Conservation (phyloP, 768 basidiomycete genomes). For the Pulveroboletus sp. region DNA sequence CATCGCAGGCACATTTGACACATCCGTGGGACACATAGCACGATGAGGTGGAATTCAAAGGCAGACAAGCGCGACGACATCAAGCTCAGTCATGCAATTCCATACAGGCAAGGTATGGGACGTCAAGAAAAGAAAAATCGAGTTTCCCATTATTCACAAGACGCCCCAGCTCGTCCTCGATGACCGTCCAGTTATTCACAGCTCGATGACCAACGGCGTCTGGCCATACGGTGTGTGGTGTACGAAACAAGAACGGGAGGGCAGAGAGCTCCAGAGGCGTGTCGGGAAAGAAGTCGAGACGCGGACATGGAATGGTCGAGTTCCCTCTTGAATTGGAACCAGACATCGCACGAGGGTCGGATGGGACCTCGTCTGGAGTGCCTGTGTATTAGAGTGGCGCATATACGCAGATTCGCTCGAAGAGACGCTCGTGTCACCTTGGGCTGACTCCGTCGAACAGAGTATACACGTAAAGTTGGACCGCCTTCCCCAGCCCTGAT, state of each 20-base stretch:
- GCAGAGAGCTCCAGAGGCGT: conserved; percentile 26
- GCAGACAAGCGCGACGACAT: neutral
- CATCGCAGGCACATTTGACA: neutral
- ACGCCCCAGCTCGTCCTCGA: conserved; percentile 19
- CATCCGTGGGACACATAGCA: neutral
- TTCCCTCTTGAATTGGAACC: neutral
- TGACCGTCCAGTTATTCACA: conserved; percentile 9
- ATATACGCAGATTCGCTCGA: conserved; percentile 11
- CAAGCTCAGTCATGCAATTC: conserved; percentile 9
- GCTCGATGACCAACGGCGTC: neutral
- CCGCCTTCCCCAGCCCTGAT: conserved; percentile 6
- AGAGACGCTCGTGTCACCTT: conserved; percentile 21
- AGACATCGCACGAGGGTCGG: neutral
- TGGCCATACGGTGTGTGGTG: conserved; percentile 11
- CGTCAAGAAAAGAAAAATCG: conserved; percentile 26
- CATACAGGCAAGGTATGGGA: conserved; percentile 12
- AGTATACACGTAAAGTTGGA: conserved; percentile 20
- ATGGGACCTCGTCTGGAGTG: conserved; percentile 2
- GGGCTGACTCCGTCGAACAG: conserved; percentile 9
- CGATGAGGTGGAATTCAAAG: neutral
- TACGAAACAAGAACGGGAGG: conserved; percentile 27
- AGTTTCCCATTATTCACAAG: conserved; percentile 21
- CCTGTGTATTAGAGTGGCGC: conserved; percentile 18
- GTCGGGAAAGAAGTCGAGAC: conserved; percentile 13
- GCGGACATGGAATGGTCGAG: neutral